Evolutionary conservation across 306 rosid species (phyloP).

Genomic region (Coriaria nepalensis): DNA sequence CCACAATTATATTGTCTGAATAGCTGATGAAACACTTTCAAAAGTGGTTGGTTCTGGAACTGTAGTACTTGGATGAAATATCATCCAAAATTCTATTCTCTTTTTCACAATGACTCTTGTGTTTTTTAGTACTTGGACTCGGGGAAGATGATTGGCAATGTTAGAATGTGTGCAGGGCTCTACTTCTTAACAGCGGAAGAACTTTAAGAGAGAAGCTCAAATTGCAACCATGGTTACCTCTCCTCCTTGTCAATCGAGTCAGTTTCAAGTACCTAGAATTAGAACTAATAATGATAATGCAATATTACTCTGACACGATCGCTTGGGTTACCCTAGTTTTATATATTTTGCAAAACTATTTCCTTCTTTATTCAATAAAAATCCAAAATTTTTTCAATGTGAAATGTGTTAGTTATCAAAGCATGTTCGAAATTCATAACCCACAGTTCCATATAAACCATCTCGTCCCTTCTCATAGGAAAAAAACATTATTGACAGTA

Average conservation of each 20-base stretch:
- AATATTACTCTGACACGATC: not conserved
- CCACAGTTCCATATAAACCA: not conserved
- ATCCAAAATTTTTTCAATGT: not conserved
- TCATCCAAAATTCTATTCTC: not conserved
- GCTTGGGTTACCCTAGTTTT: slow-evolving; percentile 6
- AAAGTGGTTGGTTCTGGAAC: not conserved
- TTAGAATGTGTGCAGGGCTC: not conserved
- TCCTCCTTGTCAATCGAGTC: no score
- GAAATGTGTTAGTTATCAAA: slow-evolving; percentile 6
- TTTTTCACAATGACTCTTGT: not conserved
- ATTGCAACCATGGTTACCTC: no score
- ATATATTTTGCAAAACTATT: not conserved
- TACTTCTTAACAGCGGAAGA: not conserved
- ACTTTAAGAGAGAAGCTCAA: no score
- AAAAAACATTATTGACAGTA: not conserved
- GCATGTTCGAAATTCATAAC: not conserved
- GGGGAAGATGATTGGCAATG: slow-evolving; percentile 11
- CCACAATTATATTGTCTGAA: no score
- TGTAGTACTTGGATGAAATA: not conserved
- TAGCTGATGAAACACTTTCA: no score
- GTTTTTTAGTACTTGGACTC: not conserved
- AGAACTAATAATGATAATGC: not conserved
- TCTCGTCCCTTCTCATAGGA: slow-evolving; percentile 2
- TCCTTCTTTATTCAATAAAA: slow-evolving; percentile 1
- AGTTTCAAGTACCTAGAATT: not conserved